phyloP scores from a whole-genome alignment of 2,329 filamentous ascomycete genomes.

The Arthrobotrys sinensis region DNA sequence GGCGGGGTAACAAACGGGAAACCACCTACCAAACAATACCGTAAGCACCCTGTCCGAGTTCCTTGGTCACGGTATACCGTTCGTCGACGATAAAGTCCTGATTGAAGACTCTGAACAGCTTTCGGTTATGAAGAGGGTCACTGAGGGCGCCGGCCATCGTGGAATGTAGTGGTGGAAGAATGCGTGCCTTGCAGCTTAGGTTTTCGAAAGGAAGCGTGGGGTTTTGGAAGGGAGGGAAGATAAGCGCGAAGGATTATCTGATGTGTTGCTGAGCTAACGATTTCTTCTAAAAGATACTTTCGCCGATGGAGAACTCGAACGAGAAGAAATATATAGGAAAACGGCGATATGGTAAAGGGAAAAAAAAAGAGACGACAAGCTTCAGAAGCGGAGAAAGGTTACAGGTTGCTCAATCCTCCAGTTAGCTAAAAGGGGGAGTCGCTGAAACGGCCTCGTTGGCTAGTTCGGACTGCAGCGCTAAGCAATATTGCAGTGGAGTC shows the following conservation, averaged over 20 bases:
- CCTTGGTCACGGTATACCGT: constrained; percentile 98
- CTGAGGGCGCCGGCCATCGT: constrained; percentile 14
- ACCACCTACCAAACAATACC: constrained; percentile 91
- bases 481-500: constrained; percentile 1
- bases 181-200: neutral
- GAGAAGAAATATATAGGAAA: neutral
- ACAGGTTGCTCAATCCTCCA: neutral
- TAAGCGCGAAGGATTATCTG: constrained; percentile 5
- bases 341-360: neutral
- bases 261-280: constrained; percentile 28
- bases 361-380: neutral
- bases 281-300: neutral
- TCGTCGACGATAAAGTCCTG: constrained; percentile 99
- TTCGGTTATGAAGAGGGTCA: constrained; percentile 73
- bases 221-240: neutral
- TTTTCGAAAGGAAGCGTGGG: neutral
- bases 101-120: constrained; percentile 99
- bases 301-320: neutral
- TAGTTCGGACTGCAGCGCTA: constrained; percentile 16
- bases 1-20: constrained; percentile 46
- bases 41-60: constrained; percentile 97
- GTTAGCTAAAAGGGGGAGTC: constrained; percentile 16
- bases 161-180: neutral
- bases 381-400: constrained; percentile 4
- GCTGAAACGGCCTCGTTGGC: constrained; percentile 21